phyloP scores from a whole-genome alignment of 495 filamentous ascomycete species.

The Chaetomium fimeti region DNA sequence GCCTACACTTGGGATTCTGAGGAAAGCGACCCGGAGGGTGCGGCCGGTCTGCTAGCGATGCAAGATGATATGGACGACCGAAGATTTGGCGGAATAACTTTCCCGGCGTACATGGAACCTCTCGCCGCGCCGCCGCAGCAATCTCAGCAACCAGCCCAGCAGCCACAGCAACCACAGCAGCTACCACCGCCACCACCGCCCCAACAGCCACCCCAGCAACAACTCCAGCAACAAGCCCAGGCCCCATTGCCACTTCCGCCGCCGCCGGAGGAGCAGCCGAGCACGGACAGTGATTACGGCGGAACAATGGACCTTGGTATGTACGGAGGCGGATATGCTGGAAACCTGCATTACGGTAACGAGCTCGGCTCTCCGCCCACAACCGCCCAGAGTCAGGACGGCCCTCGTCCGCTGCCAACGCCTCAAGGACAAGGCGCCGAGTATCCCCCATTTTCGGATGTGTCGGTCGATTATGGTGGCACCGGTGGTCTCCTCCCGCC shows the following conservation, averaged over 20 bases:
- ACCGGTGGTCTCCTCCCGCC: constrained; percentile 83
- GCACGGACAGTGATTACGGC: constrained; percentile 69
- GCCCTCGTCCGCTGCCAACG: constrained; percentile 37
- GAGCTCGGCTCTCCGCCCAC: constrained; percentile 47
- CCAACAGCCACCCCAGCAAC: constrained; percentile 19
- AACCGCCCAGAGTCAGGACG: constrained; percentile 30
- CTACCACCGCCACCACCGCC: constrained; percentile 13
- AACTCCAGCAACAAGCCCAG: constrained; percentile 5
- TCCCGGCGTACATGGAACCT: constrained; percentile 30
- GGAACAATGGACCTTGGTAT: constrained; percentile 65
- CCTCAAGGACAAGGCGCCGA: constrained; percentile 43
- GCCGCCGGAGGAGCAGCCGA: constrained; percentile 48
- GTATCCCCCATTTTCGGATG: constrained; percentile 44
- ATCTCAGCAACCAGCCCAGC: background rate
- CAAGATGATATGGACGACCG: constrained; percentile 83
- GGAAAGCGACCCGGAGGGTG: constrained; percentile 88
- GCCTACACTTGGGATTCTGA: constrained; percentile 48
- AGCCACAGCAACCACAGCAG: background rate
- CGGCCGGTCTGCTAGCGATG: constrained; percentile 80
- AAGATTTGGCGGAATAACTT: constrained; percentile 49
- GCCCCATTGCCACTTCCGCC: constrained; percentile 27
- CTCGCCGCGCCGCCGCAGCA: constrained; percentile 10
- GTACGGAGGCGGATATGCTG: constrained; percentile 73
- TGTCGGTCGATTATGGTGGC: constrained; percentile 67
- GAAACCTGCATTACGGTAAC: constrained; percentile 70